phyloP scores from a whole-genome alignment of 352 stramenopile species.

The Globisporangium okanoganense region DNA sequence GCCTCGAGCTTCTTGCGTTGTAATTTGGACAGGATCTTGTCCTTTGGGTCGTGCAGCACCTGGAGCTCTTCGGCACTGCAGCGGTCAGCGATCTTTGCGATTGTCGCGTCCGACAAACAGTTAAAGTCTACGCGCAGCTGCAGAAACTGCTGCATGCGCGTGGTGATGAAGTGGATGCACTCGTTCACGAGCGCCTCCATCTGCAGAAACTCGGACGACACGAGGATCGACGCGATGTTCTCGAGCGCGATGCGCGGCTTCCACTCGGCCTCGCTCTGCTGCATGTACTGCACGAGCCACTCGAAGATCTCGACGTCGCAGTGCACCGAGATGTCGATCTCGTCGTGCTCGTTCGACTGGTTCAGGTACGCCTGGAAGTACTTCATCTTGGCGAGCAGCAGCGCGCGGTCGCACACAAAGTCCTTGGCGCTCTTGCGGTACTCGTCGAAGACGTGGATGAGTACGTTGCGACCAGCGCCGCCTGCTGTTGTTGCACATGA shows the following conservation, averaged over 20 bases:
- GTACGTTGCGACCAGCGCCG: conserved; percentile 34
- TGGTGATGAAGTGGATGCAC: conserved; percentile 75
- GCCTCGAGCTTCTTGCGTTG: conserved; percentile 79
- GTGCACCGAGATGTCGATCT: conserved; percentile 92
- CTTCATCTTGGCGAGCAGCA: conserved; percentile 88
- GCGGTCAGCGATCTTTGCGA: conserved; percentile 64
- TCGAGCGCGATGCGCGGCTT: conserved; percentile 52
- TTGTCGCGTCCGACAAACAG: conserved; percentile 74
- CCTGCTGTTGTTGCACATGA: background rate
- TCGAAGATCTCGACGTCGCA: conserved; percentile 92
- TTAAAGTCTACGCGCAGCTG: conserved; percentile 82
- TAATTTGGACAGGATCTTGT: conserved; percentile 86
- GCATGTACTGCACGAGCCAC: conserved; percentile 89
- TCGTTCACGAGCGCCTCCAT: conserved; percentile 87
- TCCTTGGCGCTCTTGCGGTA: conserved; percentile 81
- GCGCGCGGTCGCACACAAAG: conserved; percentile 74
- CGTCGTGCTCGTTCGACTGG: conserved; percentile 74
- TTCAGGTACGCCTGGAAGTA: conserved; percentile 89
- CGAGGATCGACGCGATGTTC: conserved; percentile 84
- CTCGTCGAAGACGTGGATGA: conserved; percentile 91
- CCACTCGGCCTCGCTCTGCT: conserved; percentile 46
- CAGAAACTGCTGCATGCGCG: conserved; percentile 76
- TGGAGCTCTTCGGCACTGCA: conserved; percentile 59
- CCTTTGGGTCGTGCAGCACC: conserved; percentile 72
- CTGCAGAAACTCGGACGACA: conserved; percentile 90